Evolutionary conservation across 345 rosid genomes (phyloP), one percentile per base, ranked within the genome.

Genomic region (Hypericum androsaemum): DNA sequence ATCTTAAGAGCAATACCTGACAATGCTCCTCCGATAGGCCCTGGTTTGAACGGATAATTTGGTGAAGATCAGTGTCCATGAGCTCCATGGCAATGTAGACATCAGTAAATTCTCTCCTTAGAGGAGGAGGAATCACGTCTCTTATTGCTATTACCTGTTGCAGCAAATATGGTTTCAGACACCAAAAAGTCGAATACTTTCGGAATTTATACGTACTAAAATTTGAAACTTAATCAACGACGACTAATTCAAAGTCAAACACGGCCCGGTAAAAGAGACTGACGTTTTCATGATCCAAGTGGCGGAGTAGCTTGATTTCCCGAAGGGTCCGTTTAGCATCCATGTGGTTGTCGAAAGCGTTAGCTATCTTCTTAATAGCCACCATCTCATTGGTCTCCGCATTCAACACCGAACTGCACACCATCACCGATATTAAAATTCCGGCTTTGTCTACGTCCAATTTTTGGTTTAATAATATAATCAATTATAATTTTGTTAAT

Each of bases 291-390:
- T 88, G 97, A 77, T 86, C 88, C n/a, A 94, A 72, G 69, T 94
- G 99, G 32, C 84, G 94, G 59, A 94, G 84, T 45, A 94, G 88
- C 77, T 86, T 94, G 47, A 88, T 94, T 70, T 94, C 99, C 10
- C 97, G 90, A 64, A 88, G 99, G 43, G 99, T 88, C 8, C 99
- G 99, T 69, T 94, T 88, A 15, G 97, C 89, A 44, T 94, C 99
- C 97, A 86, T 88, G 63, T 81, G 77, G 47, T 86, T 94, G 62
- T 94, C 99, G 52, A 94, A 88, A 41, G 97, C 97, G 63, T 82
- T 81, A 0, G 97, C 90, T 36, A 92, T 92, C 79, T 92, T 92
- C 94, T 92, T 92, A 41, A 92, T 67, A 58, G 99, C 99, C n/a
- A 86, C 87, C 66, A 79, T 66, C 80, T 94, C 97, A 42, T 86